These are phyloP conservation scores for Posidonia oceanica DNA, from an alignment of 116 monocot genomes.

Conservation along the genomic window DNA sequence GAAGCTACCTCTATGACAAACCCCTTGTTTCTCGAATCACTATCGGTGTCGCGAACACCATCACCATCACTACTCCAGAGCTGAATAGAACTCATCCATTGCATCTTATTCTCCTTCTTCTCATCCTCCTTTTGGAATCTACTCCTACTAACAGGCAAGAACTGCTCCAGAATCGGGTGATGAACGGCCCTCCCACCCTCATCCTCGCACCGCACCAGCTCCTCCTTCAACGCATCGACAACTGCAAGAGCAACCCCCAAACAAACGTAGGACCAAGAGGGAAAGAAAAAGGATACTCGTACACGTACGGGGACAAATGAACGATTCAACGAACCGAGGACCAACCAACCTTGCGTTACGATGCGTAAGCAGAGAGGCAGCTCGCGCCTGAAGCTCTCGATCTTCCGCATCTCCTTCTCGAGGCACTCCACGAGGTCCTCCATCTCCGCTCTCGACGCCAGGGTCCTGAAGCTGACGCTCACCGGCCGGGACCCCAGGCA, in stretches of 20 bases:
- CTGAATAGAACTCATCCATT: slow-evolving; percentile 85
- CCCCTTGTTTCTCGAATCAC: slow-evolving; percentile 13
- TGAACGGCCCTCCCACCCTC: slow-evolving; percentile 16
- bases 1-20: slow-evolving; percentile 7
- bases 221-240: slow-evolving; percentile 52
- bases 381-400: slow-evolving; percentile 63
- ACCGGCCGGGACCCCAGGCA: background rate
- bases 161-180: slow-evolving; percentile 63
- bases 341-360: slow-evolving; percentile 45
- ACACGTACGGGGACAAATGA: background rate
- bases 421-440: slow-evolving; percentile 42
- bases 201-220: slow-evolving; percentile 30
- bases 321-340: background rate
- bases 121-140: slow-evolving; percentile 8
- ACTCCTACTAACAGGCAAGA: slow-evolving; percentile 43
- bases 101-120: slow-evolving; percentile 18
- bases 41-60: slow-evolving; percentile 10
- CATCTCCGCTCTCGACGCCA: background rate
- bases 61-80: slow-evolving; percentile 30
- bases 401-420: slow-evolving; percentile 70
- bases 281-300: background rate
- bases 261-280: background rate
- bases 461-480: background rate
- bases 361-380: slow-evolving; percentile 62
- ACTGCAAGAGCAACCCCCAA: slow-evolving; percentile 19